Evolutionary conservation across 179 eudicot species (phyloP).

Genomic region (Silene coronaria): DNA sequence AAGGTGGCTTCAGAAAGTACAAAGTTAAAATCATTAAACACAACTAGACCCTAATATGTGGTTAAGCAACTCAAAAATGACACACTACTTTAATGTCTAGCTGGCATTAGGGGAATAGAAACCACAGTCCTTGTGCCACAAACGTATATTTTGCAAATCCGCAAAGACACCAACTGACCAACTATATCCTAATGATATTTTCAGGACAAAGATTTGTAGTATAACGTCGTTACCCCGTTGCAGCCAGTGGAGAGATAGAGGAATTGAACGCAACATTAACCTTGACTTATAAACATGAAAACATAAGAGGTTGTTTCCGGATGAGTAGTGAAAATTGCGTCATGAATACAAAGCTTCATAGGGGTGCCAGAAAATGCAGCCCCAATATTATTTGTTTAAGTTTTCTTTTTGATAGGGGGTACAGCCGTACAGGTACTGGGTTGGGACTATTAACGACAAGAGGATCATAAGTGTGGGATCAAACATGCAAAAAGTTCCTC

Average conservation of each 20-base stretch:
- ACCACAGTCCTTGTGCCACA: background rate
- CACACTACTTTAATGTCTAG: background rate
- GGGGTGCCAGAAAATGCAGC: background rate
- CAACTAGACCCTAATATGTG: background rate
- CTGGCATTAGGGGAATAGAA: conserved; percentile 1
- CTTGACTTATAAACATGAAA: background rate
- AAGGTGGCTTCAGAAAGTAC: background rate
- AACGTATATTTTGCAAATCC: conserved; percentile 2
- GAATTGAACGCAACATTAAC: background rate
- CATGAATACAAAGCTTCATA: background rate
- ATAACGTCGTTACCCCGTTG: background rate
- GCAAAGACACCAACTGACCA: conserved; percentile 1
- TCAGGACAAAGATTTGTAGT: background rate
- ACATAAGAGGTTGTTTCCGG: background rate
- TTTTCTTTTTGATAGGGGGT: background rate
- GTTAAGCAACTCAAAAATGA: conserved; percentile 2
- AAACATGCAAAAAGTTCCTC: too few relatives aligned
- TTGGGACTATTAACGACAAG: background rate
- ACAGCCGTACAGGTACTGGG: background rate
- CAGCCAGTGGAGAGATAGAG: background rate
- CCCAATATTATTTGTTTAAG: background rate
- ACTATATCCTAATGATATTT: background rate
- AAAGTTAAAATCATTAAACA: background rate
- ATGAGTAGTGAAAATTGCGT: background rate
- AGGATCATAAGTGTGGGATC: too few relatives aligned